Evolutionary conservation across 139 green algal genomes (phyloP).

Genomic region (Chlamydomonas schloesseri): DNA sequence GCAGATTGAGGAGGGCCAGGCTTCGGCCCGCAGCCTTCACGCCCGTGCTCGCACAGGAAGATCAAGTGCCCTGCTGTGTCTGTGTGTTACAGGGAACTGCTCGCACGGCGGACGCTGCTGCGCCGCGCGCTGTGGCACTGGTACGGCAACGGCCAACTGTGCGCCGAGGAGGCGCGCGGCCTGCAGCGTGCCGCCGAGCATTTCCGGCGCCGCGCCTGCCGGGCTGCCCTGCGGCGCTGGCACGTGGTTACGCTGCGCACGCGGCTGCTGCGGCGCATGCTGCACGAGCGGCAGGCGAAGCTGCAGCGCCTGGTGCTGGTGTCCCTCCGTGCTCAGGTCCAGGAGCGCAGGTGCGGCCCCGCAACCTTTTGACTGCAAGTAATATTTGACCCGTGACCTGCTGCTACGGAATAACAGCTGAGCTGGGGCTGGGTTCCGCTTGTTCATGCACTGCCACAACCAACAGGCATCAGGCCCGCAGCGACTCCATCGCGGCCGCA

Average conservation of each 20-base stretch:
- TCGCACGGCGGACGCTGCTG: slow-evolving; percentile 6
- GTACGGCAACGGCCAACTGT: neutral
- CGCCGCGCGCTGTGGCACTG: slow-evolving; percentile 26
- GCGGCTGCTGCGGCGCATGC: neutral
- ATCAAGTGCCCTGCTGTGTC: too few species aligned
- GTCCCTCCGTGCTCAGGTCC: neutral
- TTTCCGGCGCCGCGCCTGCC: neutral
- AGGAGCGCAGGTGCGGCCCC: slow-evolving; percentile 3
- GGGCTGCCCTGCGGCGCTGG: slow-evolving; percentile 9
- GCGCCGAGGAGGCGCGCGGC: too few species aligned
- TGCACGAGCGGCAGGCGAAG: neutral
- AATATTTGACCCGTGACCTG: too few species aligned
- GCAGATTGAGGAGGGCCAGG: too few species aligned
- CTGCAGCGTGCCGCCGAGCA: neutral
- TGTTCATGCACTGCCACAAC: too few species aligned
- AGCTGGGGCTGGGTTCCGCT: too few species aligned
- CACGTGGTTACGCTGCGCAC: slow-evolving; percentile 20
- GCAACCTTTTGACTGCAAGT: too few species aligned
- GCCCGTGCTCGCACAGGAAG: too few species aligned
- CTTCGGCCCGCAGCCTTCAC: too few species aligned
- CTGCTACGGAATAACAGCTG: too few species aligned
- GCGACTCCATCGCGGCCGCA: neutral
- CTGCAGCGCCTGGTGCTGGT: neutral
- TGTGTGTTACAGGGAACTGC: neutral
- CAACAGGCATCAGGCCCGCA: slow-evolving; percentile 14